Conservation (phyloP, 805 yeast species). For the Yamadazyma sp. region DNA sequence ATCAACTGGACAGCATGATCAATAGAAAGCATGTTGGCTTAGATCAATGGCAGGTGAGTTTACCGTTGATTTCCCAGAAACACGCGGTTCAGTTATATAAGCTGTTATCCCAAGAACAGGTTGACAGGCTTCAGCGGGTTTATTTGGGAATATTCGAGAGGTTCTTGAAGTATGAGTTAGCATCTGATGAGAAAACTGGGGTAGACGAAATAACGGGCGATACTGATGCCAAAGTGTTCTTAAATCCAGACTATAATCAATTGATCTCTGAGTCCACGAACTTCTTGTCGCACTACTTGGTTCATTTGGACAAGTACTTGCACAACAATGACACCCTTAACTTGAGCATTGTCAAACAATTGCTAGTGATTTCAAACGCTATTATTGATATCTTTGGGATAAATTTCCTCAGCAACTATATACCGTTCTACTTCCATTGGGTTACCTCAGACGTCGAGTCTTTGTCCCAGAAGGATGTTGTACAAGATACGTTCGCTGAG, state of each 20-base stretch:
- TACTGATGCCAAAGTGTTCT: constrained; percentile 14
- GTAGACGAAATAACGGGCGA: constrained; percentile 6
- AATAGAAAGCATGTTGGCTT: constrained; percentile 44
- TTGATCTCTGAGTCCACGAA: constrained; percentile 44
- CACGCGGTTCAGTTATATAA: constrained; percentile 20
- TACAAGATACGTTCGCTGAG: constrained; percentile 36
- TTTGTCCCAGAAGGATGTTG: constrained; percentile 12
- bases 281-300: constrained; percentile 39
- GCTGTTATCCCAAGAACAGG: constrained; percentile 23
- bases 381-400: constrained; percentile 41
- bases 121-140: constrained; percentile 33
- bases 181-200: constrained; percentile 6
- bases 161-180: constrained; percentile 35
- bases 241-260: constrained; percentile 42
- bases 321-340: constrained; percentile 23
- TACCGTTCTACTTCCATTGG: constrained; percentile 51
- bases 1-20: constrained; percentile 26
- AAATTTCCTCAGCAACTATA: constrained; percentile 45
- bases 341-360: constrained; percentile 23
- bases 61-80: constrained; percentile 23
- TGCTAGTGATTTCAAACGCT: constrained; percentile 22
- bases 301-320: constrained; percentile 34
- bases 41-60: constrained; percentile 45
- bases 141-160: constrained; percentile 40
- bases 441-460: constrained; percentile 11